Evolutionary conservation across 2,329 filamentous ascomycete genomes (phyloP), one percentile per base, ranked within the genome.

Genomic region (Fusarium irregulare): DNA sequence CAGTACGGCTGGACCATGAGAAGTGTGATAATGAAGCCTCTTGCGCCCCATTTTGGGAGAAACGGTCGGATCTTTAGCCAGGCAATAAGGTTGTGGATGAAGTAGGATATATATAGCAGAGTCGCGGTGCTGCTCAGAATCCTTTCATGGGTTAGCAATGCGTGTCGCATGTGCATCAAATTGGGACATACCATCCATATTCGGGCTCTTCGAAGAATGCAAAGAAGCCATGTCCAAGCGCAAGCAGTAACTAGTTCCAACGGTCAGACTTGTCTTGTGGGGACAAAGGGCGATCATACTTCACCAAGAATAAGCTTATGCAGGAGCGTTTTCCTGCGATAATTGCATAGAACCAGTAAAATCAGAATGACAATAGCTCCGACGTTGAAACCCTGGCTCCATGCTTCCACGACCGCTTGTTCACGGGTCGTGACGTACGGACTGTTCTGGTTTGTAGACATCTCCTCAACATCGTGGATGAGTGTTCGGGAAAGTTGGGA

Each of bases 251-350:
- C 66, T 68, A 3, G 14, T 6, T 11, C 2, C 7, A 41, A 5
- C 13, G 3, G 18, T 69, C 14, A 68, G 20, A n/a, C 3, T 2
- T 12, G 12, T n/a, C 12, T 6, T 40, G 9, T 20, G 16, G 34
- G 12, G 3, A 40, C 18, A 14, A n/a, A 23, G 8, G n/a, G 8
- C 16, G 18, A 44, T 21, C 55, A 40, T 20, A 64, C 61, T 44
- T 68, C 66, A 41, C 65, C 32, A 6, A 68, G 49, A 61, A 68
- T 66, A 13, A 68, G 65, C 23, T 68, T 68, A 37, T 68, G 66
- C 21, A 68, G 28, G 21, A 69, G 41, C 16, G 60, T 55, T 12
- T 66, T 69, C 12, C 16, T 50, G 2, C 66, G 49, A 32, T 69
- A 68, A 32, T 68, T 68, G 37, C 66, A 68, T 27, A 68, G 37